Evolutionary conservation across 176 grass and related monocot species (phyloP), one percentile per base, ranked within the genome.

Genomic region (Eleusine indica): DNA sequence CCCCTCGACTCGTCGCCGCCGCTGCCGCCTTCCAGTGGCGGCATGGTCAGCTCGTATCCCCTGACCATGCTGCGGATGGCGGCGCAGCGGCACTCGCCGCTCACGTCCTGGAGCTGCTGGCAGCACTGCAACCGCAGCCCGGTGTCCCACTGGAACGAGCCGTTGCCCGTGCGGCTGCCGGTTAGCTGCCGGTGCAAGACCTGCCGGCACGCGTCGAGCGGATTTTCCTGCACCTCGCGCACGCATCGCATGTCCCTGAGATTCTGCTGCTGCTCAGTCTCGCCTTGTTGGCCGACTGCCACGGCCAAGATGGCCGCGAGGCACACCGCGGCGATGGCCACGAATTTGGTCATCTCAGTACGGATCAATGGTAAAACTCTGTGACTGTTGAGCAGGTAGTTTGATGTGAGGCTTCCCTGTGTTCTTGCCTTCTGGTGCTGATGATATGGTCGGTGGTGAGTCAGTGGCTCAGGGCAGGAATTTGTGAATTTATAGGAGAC

Each of bases 21-120:
- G 38, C 25, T 25, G 25, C 66, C 37, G 2, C 37, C 16, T 9
- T 68, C 81, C 49, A 13, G 61, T 7, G 75, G 10, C 58, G 57
- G 54, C 83, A 90, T 86, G 66, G 38, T 2, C 56, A 67, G 54
- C 72, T 86, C 88, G 58, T 82, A 90, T 39, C 11, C 30, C 64
- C 66, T 28, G 38, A 90, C 83, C 83, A 90, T 90, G 47, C 38
- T 48, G 16, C 88, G 83, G 79, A 90, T 22, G 21, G 57, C 57
- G 7, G 57, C 57, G 57, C 57, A 60, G 57, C 57, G 57, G 57
- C 57, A 60, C 57, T 60, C 57, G 57, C 19, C 21, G 57, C 57
- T 78, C 54, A 90, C 73, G 29, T 85, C 68, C 79, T 78, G 66
- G 29, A 90, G 66, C 73, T 86, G 83, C 73, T 72, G 83, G 88